Percentiles rank a stretch among this genome's conserved stretches.
These are phyloP conservation scores for Thermomucor indicae-seudaticae DNA, from an alignment of 371 early-diverging fungal species.

Conservation along the genomic window DNA sequence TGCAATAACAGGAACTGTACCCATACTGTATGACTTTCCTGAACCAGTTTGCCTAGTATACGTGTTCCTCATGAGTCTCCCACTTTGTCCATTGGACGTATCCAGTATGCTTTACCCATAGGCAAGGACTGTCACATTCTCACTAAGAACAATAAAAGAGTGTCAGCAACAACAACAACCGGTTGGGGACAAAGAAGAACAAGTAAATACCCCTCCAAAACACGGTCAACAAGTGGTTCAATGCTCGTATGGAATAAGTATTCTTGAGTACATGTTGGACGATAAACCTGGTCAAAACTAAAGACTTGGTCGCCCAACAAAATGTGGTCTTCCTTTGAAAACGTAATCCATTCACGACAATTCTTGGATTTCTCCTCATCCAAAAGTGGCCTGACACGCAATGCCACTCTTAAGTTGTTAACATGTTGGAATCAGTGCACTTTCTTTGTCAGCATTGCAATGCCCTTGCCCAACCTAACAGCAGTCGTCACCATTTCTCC, in stretches of 20 bases:
- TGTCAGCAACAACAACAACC: too few relatives aligned
- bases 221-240: conserved; percentile 69
- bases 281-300: conserved; percentile 85
- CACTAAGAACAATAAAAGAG: conserved; percentile 15
- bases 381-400: conserved; percentile 40
- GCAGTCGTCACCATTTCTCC: conserved; percentile 16
- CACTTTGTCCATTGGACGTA: too few relatives aligned
- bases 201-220: conserved; percentile 80
- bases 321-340: conserved; percentile 57
- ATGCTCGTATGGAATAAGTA: conserved; percentile 67
- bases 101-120: conserved; percentile 73
- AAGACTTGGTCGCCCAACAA: conserved; percentile 66
- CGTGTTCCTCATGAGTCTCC: conserved; percentile 60
- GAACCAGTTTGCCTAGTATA: conserved; percentile 36
- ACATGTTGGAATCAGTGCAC: too few relatives aligned
- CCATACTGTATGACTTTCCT: conserved; percentile 56
- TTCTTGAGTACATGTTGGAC: conserved; percentile 60
- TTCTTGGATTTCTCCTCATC: conserved; percentile 65
- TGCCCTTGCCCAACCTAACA: conserved; percentile 11
- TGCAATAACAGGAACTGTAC: conserved; percentile 20
- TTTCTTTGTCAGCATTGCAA: too few relatives aligned
- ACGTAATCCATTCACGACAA: conserved; percentile 57
- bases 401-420: conserved; percentile 14
- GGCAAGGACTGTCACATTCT: conserved; percentile 86
- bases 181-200: background rate